Base-by-base conservation (phyloP, 257 asterid species). In the Nicotiana knightiana region DNA sequence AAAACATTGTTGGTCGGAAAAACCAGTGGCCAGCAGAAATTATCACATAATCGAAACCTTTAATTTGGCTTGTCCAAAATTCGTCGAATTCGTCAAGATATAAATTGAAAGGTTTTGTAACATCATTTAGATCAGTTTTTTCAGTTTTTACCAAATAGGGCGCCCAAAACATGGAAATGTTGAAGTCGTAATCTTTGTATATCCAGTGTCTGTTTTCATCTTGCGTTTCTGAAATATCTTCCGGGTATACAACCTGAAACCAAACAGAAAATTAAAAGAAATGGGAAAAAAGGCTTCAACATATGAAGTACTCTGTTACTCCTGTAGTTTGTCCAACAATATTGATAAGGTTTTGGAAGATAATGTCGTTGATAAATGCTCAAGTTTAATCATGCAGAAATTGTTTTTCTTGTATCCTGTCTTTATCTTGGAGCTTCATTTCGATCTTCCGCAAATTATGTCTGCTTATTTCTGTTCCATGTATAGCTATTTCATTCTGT, bases 1-100 rank as follows among this genome's bases (percentile, higher is more conserved):
- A 89, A 91, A 89, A 93, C 81, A 90, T 87, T 7, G 96, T 86
- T 13, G 99, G 97, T 10, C 99, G 92, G 92, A 90, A 91, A 82
- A 96, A 96, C 98, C 99, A 93, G 66, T 93, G 99, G 48, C 97
- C 98, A 61, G 95, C 96, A 65, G 98, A 93, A 89, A 96, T 93
- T 81, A 96, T 76, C 2, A 94, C 83, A 82, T 89, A 96, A 78
- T 94, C 95, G 89, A 87, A 89, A 8, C 28, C 59, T 1, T 84
- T 83, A 83, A 96, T 84, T 8, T 64, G 64, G 46, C 76, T 10
- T 1, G 89, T 83, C 99, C 98, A 96, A 54, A 85, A 83, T 3
- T 35, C 81, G 80, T 96, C 97, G 83, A 87, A 87, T 24, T 96
- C 97, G 81, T 96, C 99, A 21, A 96, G 97, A 76, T 85, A 91